These are phyloP conservation scores for Aspergillus asperescens DNA, from an alignment of 495 filamentous ascomycete species.

Conservation along the genomic window DNA sequence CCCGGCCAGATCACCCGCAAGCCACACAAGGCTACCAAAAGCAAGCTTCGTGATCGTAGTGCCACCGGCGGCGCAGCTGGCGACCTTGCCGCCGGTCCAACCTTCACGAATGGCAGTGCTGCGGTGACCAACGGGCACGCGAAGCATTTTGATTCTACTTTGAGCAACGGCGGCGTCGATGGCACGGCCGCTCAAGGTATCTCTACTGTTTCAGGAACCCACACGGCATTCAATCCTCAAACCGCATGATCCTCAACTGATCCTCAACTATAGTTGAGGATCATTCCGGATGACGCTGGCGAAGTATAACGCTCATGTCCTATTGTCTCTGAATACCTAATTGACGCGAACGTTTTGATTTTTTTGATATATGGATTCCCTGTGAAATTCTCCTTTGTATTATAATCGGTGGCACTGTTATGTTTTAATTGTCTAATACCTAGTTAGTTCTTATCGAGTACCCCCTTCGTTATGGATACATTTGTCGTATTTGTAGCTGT, in stretches of 20 bases:
- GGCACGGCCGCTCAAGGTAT: constrained; percentile 20
- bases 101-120: constrained; percentile 6
- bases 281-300: too few species aligned
- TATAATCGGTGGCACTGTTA: not conserved
- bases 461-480: not conserved
- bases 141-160: constrained; percentile 37
- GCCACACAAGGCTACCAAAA: constrained; percentile 41
- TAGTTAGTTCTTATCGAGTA: constrained; percentile 1
- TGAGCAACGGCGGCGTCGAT: constrained; percentile 32
- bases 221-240: constrained; percentile 25
- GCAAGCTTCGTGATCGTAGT: constrained; percentile 11
- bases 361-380: constrained; percentile 2
- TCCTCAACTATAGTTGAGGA: too few species aligned
- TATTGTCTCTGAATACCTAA: not conserved
- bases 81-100: not conserved
- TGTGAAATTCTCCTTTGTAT: not conserved
- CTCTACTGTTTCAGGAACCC: constrained; percentile 15
- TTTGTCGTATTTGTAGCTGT: not conserved
- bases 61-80: constrained; percentile 6
- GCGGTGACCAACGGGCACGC: constrained; percentile 9
- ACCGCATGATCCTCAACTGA: constrained; percentile 16
- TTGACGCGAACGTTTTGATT: not conserved
- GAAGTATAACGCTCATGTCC: not conserved
- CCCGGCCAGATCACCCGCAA: constrained; percentile 65
- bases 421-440: constrained; percentile 1